A percentile compares a stretch with the other conserved stretches of the same genome.
These are phyloP conservation scores for Vigna hirtella DNA, from an alignment of 306 rosid species.

Conservation along the genomic window DNA sequence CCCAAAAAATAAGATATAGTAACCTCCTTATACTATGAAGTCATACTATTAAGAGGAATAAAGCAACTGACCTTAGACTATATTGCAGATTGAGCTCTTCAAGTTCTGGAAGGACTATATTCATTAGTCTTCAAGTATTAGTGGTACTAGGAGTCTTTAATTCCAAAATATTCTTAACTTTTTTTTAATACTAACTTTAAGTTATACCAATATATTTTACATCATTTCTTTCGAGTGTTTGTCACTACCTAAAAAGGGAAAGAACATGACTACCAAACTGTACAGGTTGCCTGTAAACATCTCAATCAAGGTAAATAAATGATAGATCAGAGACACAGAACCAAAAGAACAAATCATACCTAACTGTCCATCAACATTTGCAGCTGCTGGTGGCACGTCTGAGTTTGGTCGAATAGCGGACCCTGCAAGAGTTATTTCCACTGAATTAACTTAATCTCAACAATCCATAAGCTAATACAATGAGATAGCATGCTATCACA, in stretches of 20 bases:
- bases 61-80: conserved; percentile 35
- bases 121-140: conserved; percentile 14
- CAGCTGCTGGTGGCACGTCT: conserved; percentile 71
- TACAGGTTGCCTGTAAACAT: conserved; percentile 5
- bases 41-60: conserved; percentile 39
- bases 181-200: not conserved
- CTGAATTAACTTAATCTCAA: conserved; percentile 41
- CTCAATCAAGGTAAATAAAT: conserved; percentile 34
- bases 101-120: conserved; percentile 25
- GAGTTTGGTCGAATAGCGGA: conserved; percentile 93
- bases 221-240: not conserved
- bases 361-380: conserved; percentile 74
- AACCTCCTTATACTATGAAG: not conserved
- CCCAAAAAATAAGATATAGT: conserved; percentile 11
- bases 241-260: not conserved
- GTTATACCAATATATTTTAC: not conserved
- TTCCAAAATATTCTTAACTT: not conserved
- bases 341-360: conserved; percentile 55
- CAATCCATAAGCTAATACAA: conserved; percentile 22
- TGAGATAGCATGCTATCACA: conserved; percentile 44
- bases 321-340: conserved; percentile 8
- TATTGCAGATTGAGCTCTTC: conserved; percentile 9
- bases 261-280: not conserved
- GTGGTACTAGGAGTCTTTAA: not conserved
- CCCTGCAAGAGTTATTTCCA: conserved; percentile 58